A percentile compares a stretch with the other conserved stretches of the same genome.
Conservation (phyloP, 805 yeast genomes). For the Saturnispora hagleri region DNA sequence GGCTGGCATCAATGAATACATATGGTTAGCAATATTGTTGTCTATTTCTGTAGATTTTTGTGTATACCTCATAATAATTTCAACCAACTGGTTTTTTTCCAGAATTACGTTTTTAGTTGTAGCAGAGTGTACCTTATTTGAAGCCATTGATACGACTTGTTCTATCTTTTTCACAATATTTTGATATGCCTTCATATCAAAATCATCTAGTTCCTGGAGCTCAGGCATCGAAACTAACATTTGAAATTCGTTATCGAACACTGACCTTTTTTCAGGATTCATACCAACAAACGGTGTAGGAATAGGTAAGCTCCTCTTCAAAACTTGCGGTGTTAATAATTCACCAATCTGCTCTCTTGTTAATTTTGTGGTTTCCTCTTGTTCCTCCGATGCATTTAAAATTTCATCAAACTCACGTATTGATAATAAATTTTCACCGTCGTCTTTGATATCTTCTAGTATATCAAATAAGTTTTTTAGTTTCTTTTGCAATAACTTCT, state of each 20-base stretch:
- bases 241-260: neutral
- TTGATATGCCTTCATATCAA: constrained; percentile 5
- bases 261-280: neutral
- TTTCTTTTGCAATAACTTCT: neutral
- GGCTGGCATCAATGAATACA: neutral
- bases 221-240: constrained; percentile 1
- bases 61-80: constrained; percentile 3
- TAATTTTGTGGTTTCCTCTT: neutral
- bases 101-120: neutral
- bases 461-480: neutral
- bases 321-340: neutral
- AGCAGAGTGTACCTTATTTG: neutral
- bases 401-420: neutral
- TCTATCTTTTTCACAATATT: neutral
- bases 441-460: neutral
- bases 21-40: neutral
- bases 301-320: neutral
- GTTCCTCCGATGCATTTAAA: neutral
- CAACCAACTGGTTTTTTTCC: neutral
- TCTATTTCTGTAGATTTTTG: constrained; percentile 2
- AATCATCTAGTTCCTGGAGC: neutral
- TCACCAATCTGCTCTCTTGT: neutral
- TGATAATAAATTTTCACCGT: neutral
- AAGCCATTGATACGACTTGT: neutral
- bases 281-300: neutral